A percentile compares a stretch with the other conserved stretches of the same genome.
Evolutionary conservation across 2,329 filamentous ascomycete genomes (phyloP).

Genomic region (Verruconis gallopava): DNA sequence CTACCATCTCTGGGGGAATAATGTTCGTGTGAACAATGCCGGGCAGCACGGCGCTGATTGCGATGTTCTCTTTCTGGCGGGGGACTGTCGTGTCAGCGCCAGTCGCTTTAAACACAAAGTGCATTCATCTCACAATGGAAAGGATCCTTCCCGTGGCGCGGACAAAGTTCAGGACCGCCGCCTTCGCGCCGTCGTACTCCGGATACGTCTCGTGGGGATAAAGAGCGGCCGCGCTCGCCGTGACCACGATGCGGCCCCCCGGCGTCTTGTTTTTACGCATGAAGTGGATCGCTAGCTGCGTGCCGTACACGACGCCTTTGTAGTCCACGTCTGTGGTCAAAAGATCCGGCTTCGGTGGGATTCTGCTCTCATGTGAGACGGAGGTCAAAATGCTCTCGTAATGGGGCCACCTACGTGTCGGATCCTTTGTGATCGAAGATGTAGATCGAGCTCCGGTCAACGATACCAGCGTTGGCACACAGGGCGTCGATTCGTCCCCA

Average conservation of each 20-base stretch:
- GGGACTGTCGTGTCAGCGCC: too few relatives aligned
- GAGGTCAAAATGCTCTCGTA: slow-evolving; percentile 5
- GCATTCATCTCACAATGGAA: neutral
- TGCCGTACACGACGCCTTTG: slow-evolving; percentile 39
- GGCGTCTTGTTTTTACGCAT: slow-evolving; percentile 36
- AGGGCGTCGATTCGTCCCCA: slow-evolving; percentile 37
- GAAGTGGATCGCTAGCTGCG: slow-evolving; percentile 38
- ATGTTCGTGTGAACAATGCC: slow-evolving; percentile 35
- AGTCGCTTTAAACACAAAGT: too few relatives aligned
- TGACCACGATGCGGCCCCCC: slow-evolving; percentile 33
- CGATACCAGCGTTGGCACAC: slow-evolving; percentile 38
- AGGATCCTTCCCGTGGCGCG: slow-evolving; percentile 1
- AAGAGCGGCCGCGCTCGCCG: slow-evolving; percentile 31
- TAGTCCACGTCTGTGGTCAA: slow-evolving; percentile 36
- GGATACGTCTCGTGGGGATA: slow-evolving; percentile 33
- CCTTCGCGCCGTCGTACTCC: slow-evolving; percentile 40
- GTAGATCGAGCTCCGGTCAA: slow-evolving; percentile 34
- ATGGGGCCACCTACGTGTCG: slow-evolving; percentile 1
- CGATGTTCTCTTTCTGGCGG: slow-evolving; percentile 31
- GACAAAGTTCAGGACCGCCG: slow-evolving; percentile 21
- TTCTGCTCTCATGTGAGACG: neutral
- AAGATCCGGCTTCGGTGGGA: slow-evolving; percentile 34
- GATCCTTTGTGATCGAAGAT: slow-evolving; percentile 24
- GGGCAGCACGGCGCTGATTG: slow-evolving; percentile 37
- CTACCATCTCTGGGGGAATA: slow-evolving; percentile 32